Conservation (phyloP, 805 yeast genomes). For the Pichia paraexigua region DNA sequence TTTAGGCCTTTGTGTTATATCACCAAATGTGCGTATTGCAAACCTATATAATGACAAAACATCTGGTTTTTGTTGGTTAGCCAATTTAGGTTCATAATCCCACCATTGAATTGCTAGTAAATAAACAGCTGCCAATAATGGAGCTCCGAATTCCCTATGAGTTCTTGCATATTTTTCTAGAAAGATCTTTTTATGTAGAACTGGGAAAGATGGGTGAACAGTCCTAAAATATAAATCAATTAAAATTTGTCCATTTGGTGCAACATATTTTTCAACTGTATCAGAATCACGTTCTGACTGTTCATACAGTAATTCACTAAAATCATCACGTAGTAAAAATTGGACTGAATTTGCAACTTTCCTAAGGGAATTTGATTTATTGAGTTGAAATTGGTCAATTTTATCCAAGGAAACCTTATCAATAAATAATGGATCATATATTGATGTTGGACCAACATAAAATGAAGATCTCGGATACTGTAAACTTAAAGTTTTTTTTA, state of each 20-base stretch:
- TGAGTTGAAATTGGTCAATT: conserved; percentile 73
- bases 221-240: conserved; percentile 76
- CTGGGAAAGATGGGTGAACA: conserved; percentile 88
- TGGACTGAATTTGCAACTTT: conserved; percentile 71
- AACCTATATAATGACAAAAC: conserved; percentile 59
- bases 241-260: conserved; percentile 85
- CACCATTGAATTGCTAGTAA: conserved; percentile 89
- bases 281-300: conserved; percentile 73
- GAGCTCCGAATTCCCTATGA: conserved; percentile 86
- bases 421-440: conserved; percentile 65
- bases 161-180: conserved; percentile 86
- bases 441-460: conserved; percentile 81
- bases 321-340: conserved; percentile 76
- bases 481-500: conserved; percentile 61
- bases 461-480: conserved; percentile 89
- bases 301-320: conserved; percentile 58
- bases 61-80: conserved; percentile 74
- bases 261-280: conserved; percentile 71
- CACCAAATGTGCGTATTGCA: conserved; percentile 57
- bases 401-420: conserved; percentile 58
- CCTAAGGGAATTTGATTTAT: conserved; percentile 58
- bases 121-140: conserved; percentile 84
- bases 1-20: conserved; percentile 79
- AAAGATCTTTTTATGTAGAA: conserved; percentile 84
- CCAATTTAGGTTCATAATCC: conserved; percentile 76